phyloP scores from a whole-genome alignment of 2,329 filamentous ascomycete species.

The Hortaea werneckii region DNA sequence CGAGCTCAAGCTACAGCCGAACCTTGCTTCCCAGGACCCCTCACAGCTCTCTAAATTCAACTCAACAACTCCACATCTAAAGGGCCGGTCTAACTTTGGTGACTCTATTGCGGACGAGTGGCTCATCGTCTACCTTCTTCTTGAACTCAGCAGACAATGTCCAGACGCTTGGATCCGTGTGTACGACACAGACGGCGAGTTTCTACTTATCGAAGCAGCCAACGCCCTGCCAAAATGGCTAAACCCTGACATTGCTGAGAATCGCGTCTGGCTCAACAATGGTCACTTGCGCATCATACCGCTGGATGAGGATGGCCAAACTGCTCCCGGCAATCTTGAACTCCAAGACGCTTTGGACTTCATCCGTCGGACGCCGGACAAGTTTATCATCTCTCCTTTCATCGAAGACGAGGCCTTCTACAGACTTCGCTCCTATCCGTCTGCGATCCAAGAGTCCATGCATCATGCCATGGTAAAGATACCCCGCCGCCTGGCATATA shows the following conservation, averaged over 20 bases:
- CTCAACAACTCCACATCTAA: constrained; percentile 33
- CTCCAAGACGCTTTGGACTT: constrained; percentile 54
- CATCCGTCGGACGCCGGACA: constrained; percentile 46
- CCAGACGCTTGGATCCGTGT: constrained; percentile 71
- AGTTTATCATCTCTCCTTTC: constrained; percentile 59
- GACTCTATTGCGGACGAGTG: constrained; percentile 97
- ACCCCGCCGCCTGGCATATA: constrained; percentile 69
- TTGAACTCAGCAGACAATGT: constrained; percentile 66
- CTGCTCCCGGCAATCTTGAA: constrained; percentile 42
- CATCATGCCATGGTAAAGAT: constrained; percentile 66
- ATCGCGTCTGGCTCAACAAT: constrained; percentile 80
- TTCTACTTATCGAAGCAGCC: constrained; percentile 87
- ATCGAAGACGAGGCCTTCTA: constrained; percentile 89
- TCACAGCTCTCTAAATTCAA: constrained; percentile 26
- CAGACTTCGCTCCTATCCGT: constrained; percentile 72
- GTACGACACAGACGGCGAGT: constrained; percentile 85
- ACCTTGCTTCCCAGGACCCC: constrained; percentile 22
- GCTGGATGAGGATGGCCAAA: constrained; percentile 23
- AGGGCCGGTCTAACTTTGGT: constrained; percentile 74
- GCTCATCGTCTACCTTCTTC: constrained; percentile 83
- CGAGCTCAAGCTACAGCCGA: constrained; percentile 50
- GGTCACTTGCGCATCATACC: constrained; percentile 68
- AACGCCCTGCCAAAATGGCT: constrained; percentile 81
- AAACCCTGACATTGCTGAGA: constrained; percentile 77
- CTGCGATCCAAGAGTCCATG: constrained; percentile 61